Conservation (phyloP, 108 stramenopile species). For the Epithemia pelagica region DNA sequence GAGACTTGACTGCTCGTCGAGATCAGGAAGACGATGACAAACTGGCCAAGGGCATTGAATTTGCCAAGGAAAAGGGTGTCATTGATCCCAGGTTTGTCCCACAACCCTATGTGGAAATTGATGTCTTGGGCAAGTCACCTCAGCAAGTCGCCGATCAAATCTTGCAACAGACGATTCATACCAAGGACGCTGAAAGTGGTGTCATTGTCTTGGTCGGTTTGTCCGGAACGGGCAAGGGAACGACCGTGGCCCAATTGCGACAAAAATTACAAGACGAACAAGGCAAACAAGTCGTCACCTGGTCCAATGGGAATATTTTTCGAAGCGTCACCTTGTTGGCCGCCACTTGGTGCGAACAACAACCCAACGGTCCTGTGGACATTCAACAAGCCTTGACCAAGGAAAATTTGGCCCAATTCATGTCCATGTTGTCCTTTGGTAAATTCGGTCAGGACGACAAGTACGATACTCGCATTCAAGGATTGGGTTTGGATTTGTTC, state of each 20-base stretch:
- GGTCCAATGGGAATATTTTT: slow-evolving; percentile 89
- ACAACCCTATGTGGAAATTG: slow-evolving; percentile 65
- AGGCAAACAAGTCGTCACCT: slow-evolving; percentile 58
- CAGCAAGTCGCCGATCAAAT: slow-evolving; percentile 65
- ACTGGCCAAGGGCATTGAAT: slow-evolving; percentile 65
- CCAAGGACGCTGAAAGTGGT: background rate
- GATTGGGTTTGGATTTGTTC: slow-evolving; percentile 61
- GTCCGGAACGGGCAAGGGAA: slow-evolving; percentile 85
- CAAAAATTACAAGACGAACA: slow-evolving; percentile 53
- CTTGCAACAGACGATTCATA: slow-evolving; percentile 29
- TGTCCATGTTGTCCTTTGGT: slow-evolving; percentile 75
- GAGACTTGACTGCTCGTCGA: slow-evolving; percentile 47
- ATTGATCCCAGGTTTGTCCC: slow-evolving; percentile 69
- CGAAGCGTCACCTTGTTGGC: slow-evolving; percentile 78
- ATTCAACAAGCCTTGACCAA: slow-evolving; percentile 60
- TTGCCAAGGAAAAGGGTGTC: slow-evolving; percentile 77
- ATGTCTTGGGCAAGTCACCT: slow-evolving; percentile 82
- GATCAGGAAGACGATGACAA: slow-evolving; percentile 76
- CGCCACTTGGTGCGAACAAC: slow-evolving; percentile 77
- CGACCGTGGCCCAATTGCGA: slow-evolving; percentile 61
- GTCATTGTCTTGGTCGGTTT: slow-evolving; percentile 80
- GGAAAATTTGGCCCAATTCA: slow-evolving; percentile 61
- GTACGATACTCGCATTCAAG: slow-evolving; percentile 69
- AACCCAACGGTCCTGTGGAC: slow-evolving; percentile 39
- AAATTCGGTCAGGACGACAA: slow-evolving; percentile 47